Evolutionary conservation across 78 protist species (phyloP).

Genomic region (Dictyostelium intermedium): DNA sequence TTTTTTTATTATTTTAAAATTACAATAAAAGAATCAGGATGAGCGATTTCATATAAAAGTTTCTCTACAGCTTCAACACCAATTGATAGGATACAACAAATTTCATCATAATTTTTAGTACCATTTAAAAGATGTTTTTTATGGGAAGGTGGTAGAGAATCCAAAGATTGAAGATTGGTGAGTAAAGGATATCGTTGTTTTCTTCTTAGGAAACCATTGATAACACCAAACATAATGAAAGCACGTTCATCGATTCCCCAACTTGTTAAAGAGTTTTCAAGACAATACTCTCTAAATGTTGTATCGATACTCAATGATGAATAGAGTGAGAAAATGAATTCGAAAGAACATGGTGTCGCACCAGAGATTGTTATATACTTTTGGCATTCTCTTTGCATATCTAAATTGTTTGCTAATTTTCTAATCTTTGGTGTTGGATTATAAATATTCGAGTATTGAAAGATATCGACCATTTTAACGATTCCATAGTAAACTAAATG

Average conservation of each 20-base stretch:
- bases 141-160: slow-evolving; percentile 27
- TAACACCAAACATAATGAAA: slow-evolving; percentile 69
- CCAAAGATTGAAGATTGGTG: slow-evolving; percentile 26
- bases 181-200: slow-evolving; percentile 63
- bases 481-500: slow-evolving; percentile 80
- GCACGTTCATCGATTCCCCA: slow-evolving; percentile 63
- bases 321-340: slow-evolving; percentile 21
- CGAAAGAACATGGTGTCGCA: slow-evolving; percentile 32
- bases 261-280: slow-evolving; percentile 47
- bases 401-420: slow-evolving; percentile 52
- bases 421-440: slow-evolving; percentile 62
- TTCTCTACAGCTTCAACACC: slow-evolving; percentile 63
- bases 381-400: slow-evolving; percentile 69
- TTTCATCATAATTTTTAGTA: slow-evolving; percentile 63
- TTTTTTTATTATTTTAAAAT: slow-evolving; percentile 71
- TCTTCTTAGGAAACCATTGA: slow-evolving; percentile 65
- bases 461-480: slow-evolving; percentile 74
- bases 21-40: slow-evolving; percentile 23
- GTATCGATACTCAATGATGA: slow-evolving; percentile 26
- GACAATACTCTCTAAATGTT: slow-evolving; percentile 60
- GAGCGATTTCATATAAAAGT: slow-evolving; percentile 23
- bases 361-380: slow-evolving; percentile 32
- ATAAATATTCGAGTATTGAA: slow-evolving; percentile 59
- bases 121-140: slow-evolving; percentile 63
- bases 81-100: slow-evolving; percentile 71